Percentiles rank a stretch among this genome's conserved stretches.
These are phyloP conservation scores for Neurospora sp. DNA, from an alignment of 495 filamentous ascomycete species.

Conservation along the genomic window DNA sequence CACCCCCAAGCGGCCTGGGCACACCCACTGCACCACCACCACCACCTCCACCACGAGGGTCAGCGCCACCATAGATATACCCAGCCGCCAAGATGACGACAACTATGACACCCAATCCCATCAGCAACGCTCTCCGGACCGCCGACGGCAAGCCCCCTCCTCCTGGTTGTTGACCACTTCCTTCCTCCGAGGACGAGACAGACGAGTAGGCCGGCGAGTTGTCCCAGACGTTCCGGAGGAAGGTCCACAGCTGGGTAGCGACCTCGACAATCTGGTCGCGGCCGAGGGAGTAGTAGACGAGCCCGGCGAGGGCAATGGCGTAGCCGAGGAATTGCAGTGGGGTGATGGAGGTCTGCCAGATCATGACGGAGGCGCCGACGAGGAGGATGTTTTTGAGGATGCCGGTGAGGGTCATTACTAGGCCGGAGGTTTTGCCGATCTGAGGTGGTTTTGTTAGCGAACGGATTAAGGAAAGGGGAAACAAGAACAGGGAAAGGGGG, in stretches of 20 bases:
- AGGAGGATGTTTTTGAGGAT: slow-evolving; percentile 71
- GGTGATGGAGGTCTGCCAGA: slow-evolving; percentile 54
- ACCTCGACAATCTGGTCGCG: slow-evolving; percentile 56
- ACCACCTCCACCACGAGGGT: background rate
- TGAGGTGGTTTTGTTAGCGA: slow-evolving; percentile 10
- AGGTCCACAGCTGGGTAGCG: slow-evolving; percentile 43
- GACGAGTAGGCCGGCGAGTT: background rate
- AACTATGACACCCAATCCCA: slow-evolving; percentile 42
- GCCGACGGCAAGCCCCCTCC: slow-evolving; percentile 41
- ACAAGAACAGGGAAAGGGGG: background rate
- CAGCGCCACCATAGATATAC: slow-evolving; percentile 11
- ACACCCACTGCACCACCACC: background rate
- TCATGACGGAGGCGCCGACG: slow-evolving; percentile 50
- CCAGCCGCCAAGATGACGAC: slow-evolving; percentile 43
- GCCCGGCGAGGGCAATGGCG: slow-evolving; percentile 49
- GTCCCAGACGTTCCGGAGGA: slow-evolving; percentile 46
- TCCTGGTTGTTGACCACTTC: background rate
- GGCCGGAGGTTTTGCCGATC: slow-evolving; percentile 68
- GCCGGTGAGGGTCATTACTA: slow-evolving; percentile 67
- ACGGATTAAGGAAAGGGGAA: background rate
- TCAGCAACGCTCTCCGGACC: slow-evolving; percentile 54
- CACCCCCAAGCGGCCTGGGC: background rate
- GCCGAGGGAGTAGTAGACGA: slow-evolving; percentile 60
- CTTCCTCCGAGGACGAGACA: slow-evolving; percentile 26
- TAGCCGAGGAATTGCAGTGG: slow-evolving; percentile 56